Evolutionary conservation across 2,329 filamentous ascomycete genomes (phyloP).

Genomic region (Phoma sp.): DNA sequence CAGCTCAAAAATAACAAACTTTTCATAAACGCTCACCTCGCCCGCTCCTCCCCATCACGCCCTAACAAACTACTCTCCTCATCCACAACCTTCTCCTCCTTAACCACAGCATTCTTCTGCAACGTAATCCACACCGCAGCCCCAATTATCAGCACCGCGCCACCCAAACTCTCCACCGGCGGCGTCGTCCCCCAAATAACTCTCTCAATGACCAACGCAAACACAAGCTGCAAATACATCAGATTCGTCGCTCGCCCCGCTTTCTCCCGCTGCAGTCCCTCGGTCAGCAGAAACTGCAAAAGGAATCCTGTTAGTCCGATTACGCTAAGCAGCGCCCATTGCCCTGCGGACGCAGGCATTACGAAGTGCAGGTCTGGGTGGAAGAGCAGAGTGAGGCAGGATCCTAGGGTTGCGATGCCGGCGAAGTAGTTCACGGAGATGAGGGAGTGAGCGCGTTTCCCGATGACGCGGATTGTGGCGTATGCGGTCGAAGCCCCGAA

Average conservation of each 20-base stretch:
- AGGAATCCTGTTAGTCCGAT: slow-evolving; percentile 76
- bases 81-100: slow-evolving; percentile 16
- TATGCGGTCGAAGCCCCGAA: slow-evolving; percentile 74
- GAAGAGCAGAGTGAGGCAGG: slow-evolving; percentile 61
- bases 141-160: slow-evolving; percentile 33
- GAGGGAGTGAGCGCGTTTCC: slow-evolving; percentile 76
- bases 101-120: slow-evolving; percentile 25
- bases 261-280: slow-evolving; percentile 73
- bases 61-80: slow-evolving; percentile 34
- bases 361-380: slow-evolving; percentile 63
- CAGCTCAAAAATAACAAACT: too few species aligned
- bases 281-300: slow-evolving; percentile 81
- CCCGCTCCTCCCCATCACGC: slow-evolving; percentile 1
- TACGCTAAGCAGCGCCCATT: slow-evolving; percentile 72
- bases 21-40: neutral
- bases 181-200: slow-evolving; percentile 57
- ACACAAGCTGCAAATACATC: slow-evolving; percentile 71
- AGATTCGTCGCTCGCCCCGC: slow-evolving; percentile 65
- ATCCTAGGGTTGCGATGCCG: slow-evolving; percentile 69
- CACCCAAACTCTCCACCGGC: slow-evolving; percentile 30
- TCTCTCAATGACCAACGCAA: slow-evolving; percentile 67
- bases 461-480: slow-evolving; percentile 78
- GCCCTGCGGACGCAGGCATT: slow-evolving; percentile 56
- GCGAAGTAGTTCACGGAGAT: slow-evolving; percentile 85
- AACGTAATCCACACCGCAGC: slow-evolving; percentile 37